phyloP scores from a whole-genome alignment of 805 yeast genomes.

The Candida hispaniensis region DNA sequence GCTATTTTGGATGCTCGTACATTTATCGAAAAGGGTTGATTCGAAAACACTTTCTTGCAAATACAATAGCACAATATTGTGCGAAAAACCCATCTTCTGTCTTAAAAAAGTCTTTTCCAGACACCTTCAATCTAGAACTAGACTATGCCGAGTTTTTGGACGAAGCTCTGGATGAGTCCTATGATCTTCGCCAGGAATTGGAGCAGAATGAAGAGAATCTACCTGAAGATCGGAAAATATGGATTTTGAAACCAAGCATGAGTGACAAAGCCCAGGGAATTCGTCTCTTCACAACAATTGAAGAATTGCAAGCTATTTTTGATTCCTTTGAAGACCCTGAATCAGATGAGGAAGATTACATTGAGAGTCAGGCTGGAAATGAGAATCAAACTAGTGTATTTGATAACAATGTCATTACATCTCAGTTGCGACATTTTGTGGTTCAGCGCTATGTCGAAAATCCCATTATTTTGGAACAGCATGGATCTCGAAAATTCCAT shows the following conservation, averaged over 20 bases:
- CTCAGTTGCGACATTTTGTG: slow-evolving; percentile 83
- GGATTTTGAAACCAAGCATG: slow-evolving; percentile 95
- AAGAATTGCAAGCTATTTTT: slow-evolving; percentile 72
- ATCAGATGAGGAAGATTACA: slow-evolving; percentile 37
- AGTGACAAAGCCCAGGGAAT: slow-evolving; percentile 97
- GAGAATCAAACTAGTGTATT: slow-evolving; percentile 1
- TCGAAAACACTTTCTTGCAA: slow-evolving; percentile 80
- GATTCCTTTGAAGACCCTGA: slow-evolving; percentile 77
- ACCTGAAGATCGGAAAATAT: slow-evolving; percentile 25
- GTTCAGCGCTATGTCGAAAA: slow-evolving; percentile 67
- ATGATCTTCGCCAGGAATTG: slow-evolving; percentile 74
- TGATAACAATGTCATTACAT: slow-evolving; percentile 53
- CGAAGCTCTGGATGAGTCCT: slow-evolving; percentile 85
- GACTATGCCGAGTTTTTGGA: slow-evolving; percentile 95
- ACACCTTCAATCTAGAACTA: slow-evolving; percentile 67
- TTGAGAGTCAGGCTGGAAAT: slow-evolving; percentile 24
- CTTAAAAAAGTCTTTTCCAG: slow-evolving; percentile 54
- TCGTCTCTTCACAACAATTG: slow-evolving; percentile 63
- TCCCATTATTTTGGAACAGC: slow-evolving; percentile 56
- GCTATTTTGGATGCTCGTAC: slow-evolving; percentile 66
- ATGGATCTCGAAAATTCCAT: slow-evolving; percentile 72
- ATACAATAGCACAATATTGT: slow-evolving; percentile 61
- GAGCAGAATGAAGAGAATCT: slow-evolving; percentile 40
- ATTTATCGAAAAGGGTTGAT: slow-evolving; percentile 84
- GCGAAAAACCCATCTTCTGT: slow-evolving; percentile 67